phyloP scores from a whole-genome alignment of 148 eudicot species.

The Nyssa sinensis region DNA sequence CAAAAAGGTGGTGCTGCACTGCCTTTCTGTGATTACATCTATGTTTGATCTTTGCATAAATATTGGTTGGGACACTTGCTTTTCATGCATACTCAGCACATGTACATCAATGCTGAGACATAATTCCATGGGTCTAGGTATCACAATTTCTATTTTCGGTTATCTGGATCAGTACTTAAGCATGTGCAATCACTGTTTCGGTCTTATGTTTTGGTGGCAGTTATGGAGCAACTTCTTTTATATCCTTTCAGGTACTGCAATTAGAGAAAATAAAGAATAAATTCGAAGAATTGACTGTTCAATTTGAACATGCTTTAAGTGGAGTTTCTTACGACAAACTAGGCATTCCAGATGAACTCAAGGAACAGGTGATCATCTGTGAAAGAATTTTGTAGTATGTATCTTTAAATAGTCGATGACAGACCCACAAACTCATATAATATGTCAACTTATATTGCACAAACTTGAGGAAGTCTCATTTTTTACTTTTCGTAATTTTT shows the following conservation, averaged over 20 bases:
- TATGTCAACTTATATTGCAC: background rate
- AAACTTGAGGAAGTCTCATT: background rate
- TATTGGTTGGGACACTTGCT: too few relatives aligned
- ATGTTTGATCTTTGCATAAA: too few relatives aligned
- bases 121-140: background rate
- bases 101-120: background rate
- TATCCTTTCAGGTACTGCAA: conserved; percentile 11
- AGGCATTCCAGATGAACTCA: conserved; percentile 15
- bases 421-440: too few relatives aligned
- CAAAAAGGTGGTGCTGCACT: too few relatives aligned
- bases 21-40: too few relatives aligned
- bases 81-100: too few relatives aligned
- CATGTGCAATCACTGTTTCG: background rate
- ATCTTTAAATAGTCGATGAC: too few relatives aligned
- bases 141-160: background rate
- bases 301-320: conserved; percentile 11
- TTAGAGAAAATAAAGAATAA: conserved; percentile 3
- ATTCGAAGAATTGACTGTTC: conserved; percentile 9
- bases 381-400: background rate
- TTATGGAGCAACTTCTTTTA: conserved; percentile 2
- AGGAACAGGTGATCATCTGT: conserved; percentile 13
- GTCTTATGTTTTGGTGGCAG: conserved; percentile 2
- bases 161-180: too few relatives aligned
- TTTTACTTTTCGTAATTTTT: background rate
- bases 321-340: background rate